Base-by-base conservation (phyloP, 306 rosid species). In the Fragaria ananassa region DNA sequence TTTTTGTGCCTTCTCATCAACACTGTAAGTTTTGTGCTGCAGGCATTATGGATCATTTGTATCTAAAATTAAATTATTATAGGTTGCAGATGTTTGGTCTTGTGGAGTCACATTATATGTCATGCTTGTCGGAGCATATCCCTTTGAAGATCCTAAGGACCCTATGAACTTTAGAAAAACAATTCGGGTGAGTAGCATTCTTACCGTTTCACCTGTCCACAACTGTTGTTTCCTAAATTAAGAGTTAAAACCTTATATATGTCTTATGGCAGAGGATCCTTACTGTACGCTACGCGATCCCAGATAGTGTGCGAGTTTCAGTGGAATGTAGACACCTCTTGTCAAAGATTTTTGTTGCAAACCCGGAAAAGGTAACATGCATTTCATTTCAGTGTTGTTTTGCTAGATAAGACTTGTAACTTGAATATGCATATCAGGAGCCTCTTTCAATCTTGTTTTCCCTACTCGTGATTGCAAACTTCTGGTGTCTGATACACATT, bases 81-180 rank as follows among this genome's bases (percentile, higher is more conserved):
- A 93, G 98, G 80, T 91, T 84, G 91, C 98, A 79, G 98, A 93
- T 83, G 95, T 93, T 81, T 93, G 98, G 96, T 93, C 98, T 62
- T 91, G 98, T 81, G 98, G 98, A 65, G 98, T 93, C 76, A 93
- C 98, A 71, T 86, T 93, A 77, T 91, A 83, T 70, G 98, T 93
- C 78, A 93, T 93, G 98, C 78, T 93, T 42, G 82, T 90, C 14
- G 98, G 98, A 37, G 88, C 90, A 56, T 93, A 93, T 85, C 98
- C 96, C 45, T 93, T 93, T 85, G 96, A 89, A 86, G 95, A 93
- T 78, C 88, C 90, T 1, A 86, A 74, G 42, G 96, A 91, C 80
- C 93, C 98, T 21, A 86, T 81, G 72, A 86, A 93, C 89, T 91
- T 93, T 44, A 83, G 66, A 46, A 91, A 89, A 76, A 86, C 95